phyloP scores from a whole-genome alignment of 163 green algal genomes.

The Scenedesmus sp. region DNA sequence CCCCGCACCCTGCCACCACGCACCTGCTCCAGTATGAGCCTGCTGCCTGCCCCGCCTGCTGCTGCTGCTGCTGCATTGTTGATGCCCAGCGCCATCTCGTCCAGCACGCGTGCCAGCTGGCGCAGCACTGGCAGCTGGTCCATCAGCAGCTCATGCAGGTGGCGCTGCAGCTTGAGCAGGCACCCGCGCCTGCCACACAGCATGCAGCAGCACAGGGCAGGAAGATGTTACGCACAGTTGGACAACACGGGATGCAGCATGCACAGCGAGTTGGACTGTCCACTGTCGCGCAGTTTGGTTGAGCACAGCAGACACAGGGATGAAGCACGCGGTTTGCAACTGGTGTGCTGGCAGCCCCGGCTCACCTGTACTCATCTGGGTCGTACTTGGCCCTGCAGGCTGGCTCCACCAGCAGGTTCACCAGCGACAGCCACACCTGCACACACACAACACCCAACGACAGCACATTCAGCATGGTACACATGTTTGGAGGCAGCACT shows the following conservation, averaged over 20 bases:
- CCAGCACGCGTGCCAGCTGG: conserved; percentile 74
- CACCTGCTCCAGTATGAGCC: conserved; percentile 51
- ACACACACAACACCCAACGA: background rate
- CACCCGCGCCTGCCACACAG: conserved; percentile 58
- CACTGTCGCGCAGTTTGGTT: too few species aligned
- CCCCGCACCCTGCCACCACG: background rate
- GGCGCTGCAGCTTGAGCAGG: conserved; percentile 71
- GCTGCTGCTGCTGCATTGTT: conserved; percentile 36
- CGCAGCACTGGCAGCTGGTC: conserved; percentile 73
- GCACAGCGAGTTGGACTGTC: too few species aligned
- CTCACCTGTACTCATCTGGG: conserved; percentile 70
- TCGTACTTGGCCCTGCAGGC: conserved; percentile 80
- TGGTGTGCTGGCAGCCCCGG: background rate
- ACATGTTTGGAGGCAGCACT: background rate
- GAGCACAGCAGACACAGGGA: background rate
- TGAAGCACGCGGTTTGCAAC: too few species aligned
- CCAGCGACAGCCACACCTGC: conserved; percentile 91
- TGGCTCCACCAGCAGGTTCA: conserved; percentile 88
- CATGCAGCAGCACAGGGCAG: background rate
- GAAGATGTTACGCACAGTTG: background rate
- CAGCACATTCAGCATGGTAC: background rate
- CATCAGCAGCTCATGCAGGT: conserved; percentile 78
- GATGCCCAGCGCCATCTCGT: conserved; percentile 75
- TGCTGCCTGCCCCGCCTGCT: conserved; percentile 13
- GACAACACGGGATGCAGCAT: background rate